Percentiles rank a stretch among this genome's conserved stretches.
phyloP scores from a whole-genome alignment of 1,284 basidiomycete genomes.

The Prillingera fragicola region DNA sequence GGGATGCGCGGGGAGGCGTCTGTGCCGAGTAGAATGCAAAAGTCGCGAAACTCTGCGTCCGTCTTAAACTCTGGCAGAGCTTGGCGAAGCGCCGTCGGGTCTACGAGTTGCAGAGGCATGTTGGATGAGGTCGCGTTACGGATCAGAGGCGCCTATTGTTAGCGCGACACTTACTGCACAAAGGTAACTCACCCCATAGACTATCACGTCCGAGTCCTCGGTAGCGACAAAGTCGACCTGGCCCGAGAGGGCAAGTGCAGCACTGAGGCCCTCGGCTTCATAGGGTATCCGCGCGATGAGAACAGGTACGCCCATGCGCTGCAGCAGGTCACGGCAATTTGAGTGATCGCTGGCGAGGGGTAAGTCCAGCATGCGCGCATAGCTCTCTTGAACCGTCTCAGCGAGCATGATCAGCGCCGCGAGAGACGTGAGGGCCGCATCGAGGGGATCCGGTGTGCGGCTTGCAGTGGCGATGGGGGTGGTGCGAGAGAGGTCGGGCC shows the following conservation, averaged over 20 bases:
- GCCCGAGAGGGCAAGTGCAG: conserved; percentile 65
- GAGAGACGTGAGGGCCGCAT: conserved; percentile 5
- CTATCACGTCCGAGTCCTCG: conserved; percentile 63
- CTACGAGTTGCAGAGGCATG: conserved; percentile 59
- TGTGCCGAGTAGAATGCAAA: conserved; percentile 76
- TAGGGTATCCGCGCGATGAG: conserved; percentile 61
- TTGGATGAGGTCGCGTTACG: conserved; percentile 62
- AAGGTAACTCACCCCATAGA: conserved; percentile 33
- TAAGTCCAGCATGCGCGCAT: conserved; percentile 28
- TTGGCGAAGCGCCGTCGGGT: conserved; percentile 59
- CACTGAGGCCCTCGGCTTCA: conserved; percentile 78
- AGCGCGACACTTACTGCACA: not conserved
- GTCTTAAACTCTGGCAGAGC: conserved; percentile 53
- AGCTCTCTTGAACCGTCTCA: conserved; percentile 20
- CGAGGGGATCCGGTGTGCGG: not conserved
- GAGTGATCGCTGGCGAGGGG: conserved; percentile 35
- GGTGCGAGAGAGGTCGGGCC: conserved; percentile 1
- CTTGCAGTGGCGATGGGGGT: conserved; percentile 4
- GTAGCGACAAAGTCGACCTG: conserved; percentile 76
- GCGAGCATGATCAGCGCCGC: conserved; percentile 17
- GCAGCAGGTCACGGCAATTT: conserved; percentile 51
- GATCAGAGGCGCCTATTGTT: conserved; percentile 61
- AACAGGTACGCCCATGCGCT: conserved; percentile 70
- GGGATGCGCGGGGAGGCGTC: conserved; percentile 79
- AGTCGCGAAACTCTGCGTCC: conserved; percentile 64